These are phyloP conservation scores for Xylaria scruposa DNA, from an alignment of 495 filamentous ascomycete genomes.

Conservation along the genomic window DNA sequence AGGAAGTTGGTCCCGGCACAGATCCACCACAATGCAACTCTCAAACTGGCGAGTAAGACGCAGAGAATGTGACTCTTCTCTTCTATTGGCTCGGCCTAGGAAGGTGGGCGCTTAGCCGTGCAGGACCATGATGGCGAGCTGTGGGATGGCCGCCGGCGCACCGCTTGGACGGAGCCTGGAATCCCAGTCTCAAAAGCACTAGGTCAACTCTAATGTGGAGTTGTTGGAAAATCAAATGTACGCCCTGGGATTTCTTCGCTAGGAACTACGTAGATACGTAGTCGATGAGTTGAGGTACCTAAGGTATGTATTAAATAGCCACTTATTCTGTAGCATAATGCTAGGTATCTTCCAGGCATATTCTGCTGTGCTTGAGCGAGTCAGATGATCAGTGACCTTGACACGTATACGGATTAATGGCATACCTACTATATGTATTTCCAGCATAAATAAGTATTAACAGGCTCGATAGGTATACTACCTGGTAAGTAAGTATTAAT, in stretches of 20 bases:
- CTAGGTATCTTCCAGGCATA: not conserved
- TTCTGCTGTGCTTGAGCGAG: not conserved
- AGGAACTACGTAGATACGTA: not conserved
- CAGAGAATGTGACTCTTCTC: conserved; percentile 14
- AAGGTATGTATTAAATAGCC: too few relatives aligned
- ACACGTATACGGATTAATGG: not conserved
- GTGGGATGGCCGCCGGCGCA: conserved; percentile 16
- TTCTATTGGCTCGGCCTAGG: conserved; percentile 8
- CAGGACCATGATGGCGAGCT: conserved; percentile 11
- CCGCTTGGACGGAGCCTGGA: conserved; percentile 13
- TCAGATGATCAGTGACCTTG: not conserved
- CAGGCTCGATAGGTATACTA: too few relatives aligned
- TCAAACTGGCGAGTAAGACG: conserved; percentile 18
- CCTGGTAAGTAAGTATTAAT: not conserved
- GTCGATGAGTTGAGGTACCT: too few relatives aligned
- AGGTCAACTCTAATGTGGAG: not conserved
- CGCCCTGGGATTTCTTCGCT: not conserved
- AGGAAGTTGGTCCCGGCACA: not conserved
- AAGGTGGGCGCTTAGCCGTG: conserved; percentile 23
- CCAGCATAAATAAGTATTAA: too few relatives aligned
- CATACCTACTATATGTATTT: too few relatives aligned
- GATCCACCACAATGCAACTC: conserved; percentile 19
- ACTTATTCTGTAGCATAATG: not conserved
- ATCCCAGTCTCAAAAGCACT: conserved; percentile 6
- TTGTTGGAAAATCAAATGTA: not conserved